Evolutionary conservation across 306 rosid genomes (phyloP).

Genomic region (Malus fusca): DNA sequence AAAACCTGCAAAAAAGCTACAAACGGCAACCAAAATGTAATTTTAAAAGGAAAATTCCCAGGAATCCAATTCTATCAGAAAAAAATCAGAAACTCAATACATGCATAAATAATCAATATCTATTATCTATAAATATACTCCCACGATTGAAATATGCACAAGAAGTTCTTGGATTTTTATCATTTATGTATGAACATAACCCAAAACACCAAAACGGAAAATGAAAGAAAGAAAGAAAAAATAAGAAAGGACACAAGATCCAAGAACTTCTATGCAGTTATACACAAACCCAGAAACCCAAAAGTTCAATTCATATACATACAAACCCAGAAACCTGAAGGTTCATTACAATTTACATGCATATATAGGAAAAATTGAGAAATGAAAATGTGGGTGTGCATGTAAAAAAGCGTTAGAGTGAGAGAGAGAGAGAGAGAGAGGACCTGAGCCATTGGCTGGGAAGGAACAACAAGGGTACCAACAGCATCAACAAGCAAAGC

Average conservation of each 20-base stretch:
- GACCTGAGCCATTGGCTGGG: constrained; percentile 98
- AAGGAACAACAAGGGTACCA: constrained; percentile 88
- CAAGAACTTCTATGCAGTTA: neutral
- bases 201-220: neutral
- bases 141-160: neutral
- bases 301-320: neutral
- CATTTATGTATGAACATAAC: neutral
- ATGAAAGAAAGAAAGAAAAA: neutral
- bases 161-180: neutral
- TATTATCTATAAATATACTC: neutral
- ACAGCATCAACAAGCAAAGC: constrained; percentile 93
- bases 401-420: neutral
- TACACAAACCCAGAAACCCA: neutral
- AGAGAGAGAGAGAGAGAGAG: neutral
- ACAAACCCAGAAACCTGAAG: neutral
- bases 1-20: neutral
- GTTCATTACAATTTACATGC: neutral
- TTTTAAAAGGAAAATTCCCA: neutral
- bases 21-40: neutral
- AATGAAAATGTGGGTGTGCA: neutral
- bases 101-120: neutral
- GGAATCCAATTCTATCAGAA: neutral
- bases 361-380: neutral
- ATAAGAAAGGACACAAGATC: neutral
- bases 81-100: neutral